Evolutionary conservation across 1,284 basidiomycete genomes (phyloP), one percentile per base, ranked within the genome.

Genomic region (Trametes polyzona): DNA sequence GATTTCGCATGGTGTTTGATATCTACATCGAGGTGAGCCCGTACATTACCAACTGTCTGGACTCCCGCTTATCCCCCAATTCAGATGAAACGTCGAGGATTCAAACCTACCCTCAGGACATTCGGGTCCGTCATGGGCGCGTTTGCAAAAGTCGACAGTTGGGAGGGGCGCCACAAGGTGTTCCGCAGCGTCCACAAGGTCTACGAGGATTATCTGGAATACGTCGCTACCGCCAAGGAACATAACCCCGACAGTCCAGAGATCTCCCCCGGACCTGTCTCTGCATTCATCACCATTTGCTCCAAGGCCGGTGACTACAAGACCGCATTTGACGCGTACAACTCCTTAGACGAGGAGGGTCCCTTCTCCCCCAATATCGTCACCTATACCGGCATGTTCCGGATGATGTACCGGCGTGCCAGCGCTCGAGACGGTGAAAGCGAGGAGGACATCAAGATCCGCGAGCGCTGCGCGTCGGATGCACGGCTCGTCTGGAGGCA

Each of bases 1-100:
- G 79, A 30, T 87, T 78, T 67, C 79, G 84, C 40, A 69, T 85
- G 21, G 82, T 81, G 0, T 88, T 84, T 61, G 68, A 77, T 17
- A 74, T 92, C 23, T 92, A 82, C 69, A 73, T 75, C 35, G 90
- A 92, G 58, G 90, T 91, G 67, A 67, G 87, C 75, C 9, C 16
- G 26, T 47, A 55, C n/a, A 14, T 19, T 36, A 42, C 53, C n/a
- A n/a, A 40, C 21, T 23, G 26, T 8, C 39, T 52, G 4, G 12
- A 4, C 27, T 27, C 5, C 14, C 14, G 30, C 35, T 35, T 27
- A 40, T 19, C 51, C 39, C 47, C 48, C 11, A 35, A n/a, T 52
- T 11, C 57, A 92, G 91, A 90, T 93, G 89, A 92, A 91, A 70
- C 81, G 90, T 39, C 82, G 91, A 40, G 87, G 88, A 2, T 83